phyloP scores from a whole-genome alignment of 148 eudicot genomes.

The Salicornia ramosissima region DNA sequence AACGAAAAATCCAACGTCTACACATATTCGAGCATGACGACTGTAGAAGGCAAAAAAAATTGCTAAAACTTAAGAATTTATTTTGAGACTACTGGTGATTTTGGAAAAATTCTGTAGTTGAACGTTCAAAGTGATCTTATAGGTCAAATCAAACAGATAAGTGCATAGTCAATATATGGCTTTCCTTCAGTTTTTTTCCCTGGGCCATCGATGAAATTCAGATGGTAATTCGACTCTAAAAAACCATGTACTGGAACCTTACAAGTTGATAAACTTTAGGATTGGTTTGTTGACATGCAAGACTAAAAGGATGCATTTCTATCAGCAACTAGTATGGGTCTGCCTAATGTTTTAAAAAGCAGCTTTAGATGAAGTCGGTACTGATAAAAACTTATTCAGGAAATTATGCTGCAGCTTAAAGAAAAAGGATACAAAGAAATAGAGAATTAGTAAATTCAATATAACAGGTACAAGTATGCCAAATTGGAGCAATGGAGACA shows the following conservation, averaged over 20 bases:
- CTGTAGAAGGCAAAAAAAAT: too few relatives aligned
- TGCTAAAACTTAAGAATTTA: too few relatives aligned
- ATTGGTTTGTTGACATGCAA: background rate
- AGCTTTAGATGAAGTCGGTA: background rate
- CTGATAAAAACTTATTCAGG: background rate
- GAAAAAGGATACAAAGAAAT: background rate
- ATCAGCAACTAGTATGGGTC: background rate
- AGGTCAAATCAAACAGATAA: background rate
- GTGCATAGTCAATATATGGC: background rate
- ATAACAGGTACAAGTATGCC: too few relatives aligned
- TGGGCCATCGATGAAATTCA: background rate
- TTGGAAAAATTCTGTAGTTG: background rate
- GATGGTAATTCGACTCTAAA: background rate
- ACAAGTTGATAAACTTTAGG: background rate
- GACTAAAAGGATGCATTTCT: background rate
- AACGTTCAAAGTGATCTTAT: background rate
- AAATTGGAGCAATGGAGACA: too few relatives aligned
- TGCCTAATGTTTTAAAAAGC: background rate
- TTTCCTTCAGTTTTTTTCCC: background rate
- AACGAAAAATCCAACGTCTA: background rate
- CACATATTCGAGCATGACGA: too few relatives aligned
- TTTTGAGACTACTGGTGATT: background rate
- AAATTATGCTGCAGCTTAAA: background rate
- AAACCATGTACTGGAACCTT: background rate
- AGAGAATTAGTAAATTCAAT: background rate